A percentile compares a stretch with the other conserved stretches of the same genome.
Evolutionary conservation across 2,329 filamentous ascomycete species (phyloP).

Genomic region (Cryphonectria parasitica): DNA sequence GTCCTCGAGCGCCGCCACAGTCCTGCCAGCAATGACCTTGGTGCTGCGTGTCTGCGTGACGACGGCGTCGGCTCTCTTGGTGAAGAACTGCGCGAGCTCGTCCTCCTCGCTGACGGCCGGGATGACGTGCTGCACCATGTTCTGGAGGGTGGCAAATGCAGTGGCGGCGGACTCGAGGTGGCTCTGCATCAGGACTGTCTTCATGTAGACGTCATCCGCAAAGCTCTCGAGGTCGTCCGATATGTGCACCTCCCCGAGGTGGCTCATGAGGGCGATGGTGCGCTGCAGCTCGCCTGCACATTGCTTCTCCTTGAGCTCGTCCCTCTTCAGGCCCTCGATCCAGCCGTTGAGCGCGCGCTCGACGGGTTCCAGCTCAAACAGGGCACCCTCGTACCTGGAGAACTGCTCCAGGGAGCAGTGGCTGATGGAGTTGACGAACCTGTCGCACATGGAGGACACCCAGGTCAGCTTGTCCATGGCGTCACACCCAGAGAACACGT

Average conservation of each 20-base stretch:
- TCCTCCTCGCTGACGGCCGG: slow-evolving; percentile 63
- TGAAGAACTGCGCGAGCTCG: slow-evolving; percentile 65
- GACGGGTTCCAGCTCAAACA: slow-evolving; percentile 88
- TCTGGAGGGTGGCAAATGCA: slow-evolving; percentile 65
- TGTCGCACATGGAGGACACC: slow-evolving; percentile 81
- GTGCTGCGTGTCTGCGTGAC: slow-evolving; percentile 77
- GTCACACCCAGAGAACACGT: slow-evolving; percentile 78
- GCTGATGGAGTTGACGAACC: slow-evolving; percentile 80
- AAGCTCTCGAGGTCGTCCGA: slow-evolving; percentile 70
- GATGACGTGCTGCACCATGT: slow-evolving; percentile 69
- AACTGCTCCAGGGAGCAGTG: slow-evolving; percentile 81
- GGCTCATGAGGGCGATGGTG: slow-evolving; percentile 84
- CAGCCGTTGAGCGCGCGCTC: slow-evolving; percentile 87
- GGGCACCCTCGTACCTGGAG: slow-evolving; percentile 73
- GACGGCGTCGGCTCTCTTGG: slow-evolving; percentile 71
- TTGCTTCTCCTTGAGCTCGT: slow-evolving; percentile 83
- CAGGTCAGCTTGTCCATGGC: slow-evolving; percentile 84
- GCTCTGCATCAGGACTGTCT: slow-evolving; percentile 74
- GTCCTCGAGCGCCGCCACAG: slow-evolving; percentile 76
- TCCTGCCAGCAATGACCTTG: slow-evolving; percentile 82
- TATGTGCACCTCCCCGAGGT: slow-evolving; percentile 82
- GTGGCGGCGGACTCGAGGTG: slow-evolving; percentile 79
- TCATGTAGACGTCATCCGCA: slow-evolving; percentile 80
- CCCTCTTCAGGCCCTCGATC: slow-evolving; percentile 81
- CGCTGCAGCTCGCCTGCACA: slow-evolving; percentile 81